These are phyloP conservation scores for Cylindrotheca fusiformis DNA, from an alignment of 108 stramenopile species.

Conservation along the genomic window DNA sequence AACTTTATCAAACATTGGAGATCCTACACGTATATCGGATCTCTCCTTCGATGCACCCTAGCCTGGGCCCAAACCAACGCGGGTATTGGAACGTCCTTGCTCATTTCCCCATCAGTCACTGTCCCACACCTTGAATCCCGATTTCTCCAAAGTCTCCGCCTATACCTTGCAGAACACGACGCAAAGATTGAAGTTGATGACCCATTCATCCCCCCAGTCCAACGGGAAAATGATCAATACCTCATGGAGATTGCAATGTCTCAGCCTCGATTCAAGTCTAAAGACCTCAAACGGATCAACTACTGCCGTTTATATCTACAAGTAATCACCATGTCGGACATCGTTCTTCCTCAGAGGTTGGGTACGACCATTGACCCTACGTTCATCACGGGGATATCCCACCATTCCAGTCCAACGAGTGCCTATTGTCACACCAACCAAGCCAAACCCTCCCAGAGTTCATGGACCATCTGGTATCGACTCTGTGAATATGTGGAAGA, in stretches of 20 bases:
- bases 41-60: no score
- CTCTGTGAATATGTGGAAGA: neutral
- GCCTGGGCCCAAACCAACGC: neutral
- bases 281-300: slow-evolving; percentile 1
- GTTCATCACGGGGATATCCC: neutral
- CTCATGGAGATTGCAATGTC: slow-evolving; percentile 2
- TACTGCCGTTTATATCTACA: slow-evolving; percentile 16
- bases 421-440: neutral
- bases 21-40: no score
- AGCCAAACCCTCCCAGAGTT: neutral
- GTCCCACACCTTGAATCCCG: neutral
- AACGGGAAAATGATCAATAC: neutral
- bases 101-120: neutral
- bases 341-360: neutral
- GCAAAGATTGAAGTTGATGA: neutral
- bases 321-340: slow-evolving; percentile 3
- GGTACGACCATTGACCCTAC: neutral
- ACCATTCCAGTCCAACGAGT: neutral
- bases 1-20: neutral
- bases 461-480: neutral
- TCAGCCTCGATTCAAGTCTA: neutral
- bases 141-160: neutral
- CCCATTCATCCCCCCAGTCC: neutral
- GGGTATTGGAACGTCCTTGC: neutral
- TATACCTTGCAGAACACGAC: neutral